Evolutionary conservation across 176 grass and related monocot genomes (phyloP).

Genomic region (Poa pratensis): DNA sequence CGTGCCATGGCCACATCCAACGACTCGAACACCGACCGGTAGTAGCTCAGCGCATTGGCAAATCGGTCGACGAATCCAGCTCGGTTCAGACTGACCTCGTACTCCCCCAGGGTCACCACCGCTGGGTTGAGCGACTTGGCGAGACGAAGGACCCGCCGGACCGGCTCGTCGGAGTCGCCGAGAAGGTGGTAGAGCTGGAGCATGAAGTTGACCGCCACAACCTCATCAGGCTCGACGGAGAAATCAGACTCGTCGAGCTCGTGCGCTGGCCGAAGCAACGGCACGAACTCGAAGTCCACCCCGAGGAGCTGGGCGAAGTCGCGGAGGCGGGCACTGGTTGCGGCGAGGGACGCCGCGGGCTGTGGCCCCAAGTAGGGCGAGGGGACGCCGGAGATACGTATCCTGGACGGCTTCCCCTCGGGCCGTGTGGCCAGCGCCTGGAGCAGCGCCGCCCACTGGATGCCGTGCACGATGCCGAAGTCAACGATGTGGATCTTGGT

Average conservation of each 20-base stretch:
- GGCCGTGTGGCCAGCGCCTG: slow-evolving; percentile 95
- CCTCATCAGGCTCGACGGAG: slow-evolving; percentile 68
- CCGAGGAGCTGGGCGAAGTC: slow-evolving; percentile 83
- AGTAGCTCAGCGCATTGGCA: slow-evolving; percentile 75
- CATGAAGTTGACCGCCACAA: slow-evolving; percentile 96
- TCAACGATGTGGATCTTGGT: slow-evolving; percentile 88
- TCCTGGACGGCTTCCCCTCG: slow-evolving; percentile 68
- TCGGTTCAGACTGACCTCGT: slow-evolving; percentile 77
- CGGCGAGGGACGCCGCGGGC: slow-evolving; percentile 67
- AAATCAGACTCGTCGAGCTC: slow-evolving; percentile 68
- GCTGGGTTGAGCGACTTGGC: slow-evolving; percentile 68
- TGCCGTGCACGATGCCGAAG: slow-evolving; percentile 90
- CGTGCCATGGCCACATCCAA: slow-evolving; percentile 81
- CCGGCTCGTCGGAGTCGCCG: slow-evolving; percentile 65
- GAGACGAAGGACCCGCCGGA: slow-evolving; percentile 60
- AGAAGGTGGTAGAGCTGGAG: slow-evolving; percentile 83
- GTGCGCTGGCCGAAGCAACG: slow-evolving; percentile 74
- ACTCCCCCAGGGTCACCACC: slow-evolving; percentile 88
- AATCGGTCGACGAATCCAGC: slow-evolving; percentile 67
- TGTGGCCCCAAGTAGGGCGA: slow-evolving; percentile 70
- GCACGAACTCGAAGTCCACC: slow-evolving; percentile 90
- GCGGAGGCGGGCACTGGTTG: slow-evolving; percentile 75
- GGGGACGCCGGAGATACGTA: slow-evolving; percentile 91
- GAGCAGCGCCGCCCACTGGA: slow-evolving; percentile 96
- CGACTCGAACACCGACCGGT: slow-evolving; percentile 79